A percentile compares a stretch with the other conserved stretches of the same genome.
Evolutionary conservation across 805 yeast species (phyloP).

Genomic region (Ogataea zsoltii): DNA sequence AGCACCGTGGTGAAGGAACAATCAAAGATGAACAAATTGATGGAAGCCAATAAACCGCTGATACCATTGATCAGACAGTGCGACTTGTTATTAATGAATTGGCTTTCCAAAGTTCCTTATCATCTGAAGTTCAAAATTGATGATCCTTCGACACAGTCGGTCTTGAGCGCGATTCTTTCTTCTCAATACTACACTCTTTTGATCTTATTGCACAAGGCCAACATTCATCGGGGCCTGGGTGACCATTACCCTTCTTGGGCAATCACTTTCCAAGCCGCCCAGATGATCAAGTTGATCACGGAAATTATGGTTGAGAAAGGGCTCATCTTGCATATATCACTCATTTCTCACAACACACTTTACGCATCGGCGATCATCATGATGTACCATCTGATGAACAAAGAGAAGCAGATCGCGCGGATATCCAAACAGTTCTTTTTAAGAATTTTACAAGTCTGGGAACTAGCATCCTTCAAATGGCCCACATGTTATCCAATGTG

Average conservation of each 20-base stretch:
- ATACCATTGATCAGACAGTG: constrained; percentile 52
- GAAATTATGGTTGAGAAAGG: constrained; percentile 57
- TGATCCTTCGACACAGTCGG: constrained; percentile 53
- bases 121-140: constrained; percentile 62
- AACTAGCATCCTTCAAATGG: constrained; percentile 49
- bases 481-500: constrained; percentile 56
- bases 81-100: constrained; percentile 74
- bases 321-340: constrained; percentile 42
- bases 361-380: constrained; percentile 68
- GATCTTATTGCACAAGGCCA: constrained; percentile 69
- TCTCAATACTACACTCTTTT: constrained; percentile 74
- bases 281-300: constrained; percentile 66
- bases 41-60: constrained; percentile 42
- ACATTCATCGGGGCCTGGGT: constrained; percentile 45
- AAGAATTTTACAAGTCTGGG: constrained; percentile 33
- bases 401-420: constrained; percentile 25
- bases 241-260: constrained; percentile 63
- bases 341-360: constrained; percentile 40
- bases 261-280: constrained; percentile 78
- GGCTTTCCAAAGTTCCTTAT: constrained; percentile 69
- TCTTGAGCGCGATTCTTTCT: constrained; percentile 59
- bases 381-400: constrained; percentile 56
- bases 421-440: constrained; percentile 28
- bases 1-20: constrained; percentile 70
- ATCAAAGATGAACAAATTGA: constrained; percentile 67